Evolutionary conservation across 169 alveolate species (phyloP).

Genomic region (Cardiosporidium cionae): DNA sequence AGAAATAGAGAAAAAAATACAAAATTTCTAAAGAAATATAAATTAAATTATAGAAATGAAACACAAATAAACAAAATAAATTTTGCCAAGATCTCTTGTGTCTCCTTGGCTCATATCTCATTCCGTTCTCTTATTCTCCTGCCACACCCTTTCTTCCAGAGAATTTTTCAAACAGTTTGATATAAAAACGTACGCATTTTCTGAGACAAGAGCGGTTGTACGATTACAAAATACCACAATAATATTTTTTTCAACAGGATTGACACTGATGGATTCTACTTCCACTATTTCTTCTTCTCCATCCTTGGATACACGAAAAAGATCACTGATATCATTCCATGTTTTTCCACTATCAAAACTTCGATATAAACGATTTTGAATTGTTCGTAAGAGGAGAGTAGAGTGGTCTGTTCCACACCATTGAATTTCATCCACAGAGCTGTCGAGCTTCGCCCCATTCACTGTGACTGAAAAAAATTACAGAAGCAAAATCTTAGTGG

Average conservation of each 20-base stretch:
- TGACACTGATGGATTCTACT: constrained; percentile 32
- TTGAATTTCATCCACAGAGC: constrained; percentile 39
- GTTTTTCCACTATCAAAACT: constrained; percentile 50
- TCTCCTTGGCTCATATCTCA: no score
- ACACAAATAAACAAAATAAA: no score
- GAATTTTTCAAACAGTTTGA: background rate
- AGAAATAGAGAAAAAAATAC: no score
- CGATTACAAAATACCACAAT: constrained; percentile 38
- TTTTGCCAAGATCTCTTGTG: no score
- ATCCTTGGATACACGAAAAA: constrained; percentile 3
- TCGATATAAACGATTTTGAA: constrained; percentile 48
- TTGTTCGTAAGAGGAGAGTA: constrained; percentile 30
- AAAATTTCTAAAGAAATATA: no score
- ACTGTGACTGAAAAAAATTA: no score
- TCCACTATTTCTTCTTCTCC: constrained; percentile 4
- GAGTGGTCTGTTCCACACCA: constrained; percentile 47
- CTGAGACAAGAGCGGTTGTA: constrained; percentile 38
- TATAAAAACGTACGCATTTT: constrained; percentile 6
- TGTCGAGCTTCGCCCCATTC: no score
- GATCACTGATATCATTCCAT: constrained; percentile 55
- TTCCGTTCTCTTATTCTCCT: no score
- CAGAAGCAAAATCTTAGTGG: no score
- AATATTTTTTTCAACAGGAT: constrained; percentile 49
- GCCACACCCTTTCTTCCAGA: background rate
- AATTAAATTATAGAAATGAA: no score